These are phyloP conservation scores for Exophiala dermatitidis DNA, from an alignment of 2,329 filamentous ascomycete species.

Conservation along the genomic window DNA sequence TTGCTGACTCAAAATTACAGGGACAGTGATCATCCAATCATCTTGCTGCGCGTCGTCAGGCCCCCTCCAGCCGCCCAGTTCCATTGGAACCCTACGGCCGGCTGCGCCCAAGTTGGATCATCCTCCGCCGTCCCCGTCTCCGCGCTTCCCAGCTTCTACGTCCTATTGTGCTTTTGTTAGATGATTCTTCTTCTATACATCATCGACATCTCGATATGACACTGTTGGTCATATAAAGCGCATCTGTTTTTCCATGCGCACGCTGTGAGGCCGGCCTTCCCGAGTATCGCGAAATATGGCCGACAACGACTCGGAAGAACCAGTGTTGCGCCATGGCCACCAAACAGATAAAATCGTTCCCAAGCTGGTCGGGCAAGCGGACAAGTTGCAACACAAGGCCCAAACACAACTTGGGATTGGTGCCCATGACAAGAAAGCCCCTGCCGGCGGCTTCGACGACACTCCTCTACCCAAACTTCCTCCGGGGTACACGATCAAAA, in stretches of 20 bases:
- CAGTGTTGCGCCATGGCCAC: conserved; percentile 22
- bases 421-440: conserved; percentile 38
- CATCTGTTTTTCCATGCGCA: not conserved
- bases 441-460: conserved; percentile 69
- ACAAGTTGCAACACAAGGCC: conserved; percentile 35
- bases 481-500: conserved; percentile 73
- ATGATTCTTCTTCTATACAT: not conserved
- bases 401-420: conserved; percentile 32
- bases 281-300: conserved; percentile 2
- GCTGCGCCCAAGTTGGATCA: not conserved
- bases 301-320: conserved; percentile 14
- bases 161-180: not conserved
- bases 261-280: not conserved
- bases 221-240: not conserved
- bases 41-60: not conserved
- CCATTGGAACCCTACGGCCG: not conserved
- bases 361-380: conserved; percentile 36
- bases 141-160: not conserved
- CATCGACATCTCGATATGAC: not conserved
- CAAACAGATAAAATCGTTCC: conserved; percentile 32
- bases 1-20: too few relatives aligned
- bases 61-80: not conserved
- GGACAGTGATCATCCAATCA: too few relatives aligned
- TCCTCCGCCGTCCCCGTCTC: not conserved
- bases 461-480: conserved; percentile 69